phyloP scores from a whole-genome alignment of 768 basidiomycete genomes.

The Russula virescens region DNA sequence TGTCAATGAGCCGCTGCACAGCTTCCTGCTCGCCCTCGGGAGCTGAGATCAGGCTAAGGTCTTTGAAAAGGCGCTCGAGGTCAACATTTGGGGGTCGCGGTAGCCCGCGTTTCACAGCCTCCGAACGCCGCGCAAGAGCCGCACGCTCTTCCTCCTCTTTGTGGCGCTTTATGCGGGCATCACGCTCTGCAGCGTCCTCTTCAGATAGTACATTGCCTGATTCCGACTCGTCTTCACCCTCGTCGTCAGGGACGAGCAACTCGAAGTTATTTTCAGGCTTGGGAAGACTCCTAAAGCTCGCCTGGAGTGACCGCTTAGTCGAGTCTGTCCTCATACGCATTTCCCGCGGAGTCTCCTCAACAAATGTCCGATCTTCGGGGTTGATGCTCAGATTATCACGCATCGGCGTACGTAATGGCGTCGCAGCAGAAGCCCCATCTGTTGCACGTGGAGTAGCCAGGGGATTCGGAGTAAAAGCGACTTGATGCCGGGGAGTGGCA shows the following conservation, averaged over 20 bases:
- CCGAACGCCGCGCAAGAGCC: conserved; percentile 75
- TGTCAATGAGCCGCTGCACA: conserved; percentile 62
- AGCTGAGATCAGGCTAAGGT: conserved; percentile 49
- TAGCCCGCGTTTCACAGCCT: conserved; percentile 72
- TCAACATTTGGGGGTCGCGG: conserved; percentile 87
- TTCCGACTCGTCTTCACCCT: conserved; percentile 47
- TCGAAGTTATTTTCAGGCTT: conserved; percentile 98
- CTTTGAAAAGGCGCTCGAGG: conserved; percentile 52
- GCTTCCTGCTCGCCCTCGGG: conserved; percentile 26
- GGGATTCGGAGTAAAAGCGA: conserved; percentile 93
- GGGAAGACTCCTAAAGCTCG: conserved; percentile 79
- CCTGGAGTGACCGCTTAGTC: conserved; percentile 69
- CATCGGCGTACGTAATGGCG: conserved; percentile 91
- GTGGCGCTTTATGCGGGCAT: conserved; percentile 59
- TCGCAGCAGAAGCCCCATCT: conserved; percentile 47
- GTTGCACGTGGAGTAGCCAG: conserved; percentile 70
- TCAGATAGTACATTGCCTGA: conserved; percentile 40
- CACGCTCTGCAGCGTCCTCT: conserved; percentile 92
- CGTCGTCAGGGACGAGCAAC: conserved; percentile 84
- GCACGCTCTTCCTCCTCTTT: conserved; percentile 74
- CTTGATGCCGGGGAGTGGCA: conserved; percentile 88
- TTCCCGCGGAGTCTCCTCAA: conserved; percentile 72
- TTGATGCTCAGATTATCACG: conserved; percentile 92
- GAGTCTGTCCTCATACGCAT: conserved; percentile 55
- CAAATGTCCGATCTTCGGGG: conserved; percentile 49